Conservation (phyloP, 73 alveolate genomes). For the Urostyla sp. region DNA sequence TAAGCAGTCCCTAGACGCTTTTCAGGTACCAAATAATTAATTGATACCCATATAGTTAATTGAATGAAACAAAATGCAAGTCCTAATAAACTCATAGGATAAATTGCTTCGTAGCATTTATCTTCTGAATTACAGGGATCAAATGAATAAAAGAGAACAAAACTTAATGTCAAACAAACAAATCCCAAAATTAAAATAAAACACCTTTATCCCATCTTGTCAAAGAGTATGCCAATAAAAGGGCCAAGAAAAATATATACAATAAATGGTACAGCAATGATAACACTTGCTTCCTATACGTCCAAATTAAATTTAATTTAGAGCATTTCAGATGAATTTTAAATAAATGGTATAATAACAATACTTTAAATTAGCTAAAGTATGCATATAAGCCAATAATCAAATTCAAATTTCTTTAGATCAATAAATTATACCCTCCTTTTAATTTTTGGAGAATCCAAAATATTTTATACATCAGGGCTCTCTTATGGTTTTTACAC, state of each 20-base stretch:
- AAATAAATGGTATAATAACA: conserved; percentile 4
- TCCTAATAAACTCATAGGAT: conserved; percentile 40
- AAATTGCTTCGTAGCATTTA: conserved; percentile 33
- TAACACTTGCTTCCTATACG: conserved; percentile 1
- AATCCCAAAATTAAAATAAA: conserved; percentile 3
- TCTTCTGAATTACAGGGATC: not conserved
- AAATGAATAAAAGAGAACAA: not conserved
- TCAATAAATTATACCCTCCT: no score
- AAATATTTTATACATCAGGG: no score
- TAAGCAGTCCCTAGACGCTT: conserved; percentile 44
- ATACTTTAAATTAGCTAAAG: conserved; percentile 11
- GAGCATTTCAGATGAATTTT: conserved; percentile 18
- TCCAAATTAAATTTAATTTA: conserved; percentile 7
- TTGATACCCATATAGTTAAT: conserved; percentile 3
- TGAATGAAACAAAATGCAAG: not conserved
- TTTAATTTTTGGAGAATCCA: no score
- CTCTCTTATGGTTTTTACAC: no score
- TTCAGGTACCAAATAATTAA: conserved; percentile 26
- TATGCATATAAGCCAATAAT: conserved; percentile 11
- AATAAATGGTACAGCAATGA: conserved; percentile 16
- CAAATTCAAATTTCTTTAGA: not conserved
- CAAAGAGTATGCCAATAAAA: conserved; percentile 27
- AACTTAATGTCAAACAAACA: not conserved
- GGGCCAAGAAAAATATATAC: conserved; percentile 32
- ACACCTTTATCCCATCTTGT: conserved; percentile 30